These are phyloP conservation scores for Suhomyces xylopsoci DNA, from an alignment of 805 yeast genomes.

Conservation along the genomic window DNA sequence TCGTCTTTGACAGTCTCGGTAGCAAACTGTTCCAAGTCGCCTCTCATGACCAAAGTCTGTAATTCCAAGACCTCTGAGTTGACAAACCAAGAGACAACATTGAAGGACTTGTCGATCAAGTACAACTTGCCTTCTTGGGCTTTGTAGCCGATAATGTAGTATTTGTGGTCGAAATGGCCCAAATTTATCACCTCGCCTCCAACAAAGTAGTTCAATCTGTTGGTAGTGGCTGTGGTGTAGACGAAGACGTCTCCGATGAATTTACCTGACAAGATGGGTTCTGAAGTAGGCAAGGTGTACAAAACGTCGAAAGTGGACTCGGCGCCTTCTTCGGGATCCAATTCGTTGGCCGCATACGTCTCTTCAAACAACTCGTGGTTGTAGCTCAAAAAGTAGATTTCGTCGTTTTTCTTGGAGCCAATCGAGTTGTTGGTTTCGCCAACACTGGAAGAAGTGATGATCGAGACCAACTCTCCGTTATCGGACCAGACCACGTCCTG, in stretches of 20 bases:
- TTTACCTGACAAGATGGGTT: constrained; percentile 79
- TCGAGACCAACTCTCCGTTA: constrained; percentile 82
- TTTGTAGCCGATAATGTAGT: constrained; percentile 84
- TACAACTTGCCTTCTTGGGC: constrained; percentile 89
- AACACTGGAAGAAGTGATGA: constrained; percentile 42
- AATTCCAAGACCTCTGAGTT: constrained; percentile 87
- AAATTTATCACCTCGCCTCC: constrained; percentile 91
- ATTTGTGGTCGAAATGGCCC: constrained; percentile 86
- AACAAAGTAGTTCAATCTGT: constrained; percentile 89
- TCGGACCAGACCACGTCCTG: constrained; percentile 88
- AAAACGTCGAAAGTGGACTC: constrained; percentile 83
- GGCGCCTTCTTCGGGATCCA: constrained; percentile 82
- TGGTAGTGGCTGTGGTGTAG: constrained; percentile 74
- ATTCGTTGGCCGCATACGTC: constrained; percentile 54
- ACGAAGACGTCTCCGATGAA: constrained; percentile 98
- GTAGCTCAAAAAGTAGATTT: constrained; percentile 74
- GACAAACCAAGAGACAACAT: constrained; percentile 74
- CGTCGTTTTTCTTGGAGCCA: constrained; percentile 48
- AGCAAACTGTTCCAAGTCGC: constrained; percentile 74
- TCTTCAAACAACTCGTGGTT: constrained; percentile 64
- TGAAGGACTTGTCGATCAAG: constrained; percentile 86
- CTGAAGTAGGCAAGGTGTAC: constrained; percentile 66
- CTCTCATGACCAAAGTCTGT: constrained; percentile 93
- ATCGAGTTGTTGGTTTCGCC: constrained; percentile 17
- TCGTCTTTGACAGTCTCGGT: constrained; percentile 27